Evolutionary conservation across 225 moss, liverwort and hornwort species (phyloP).

Genomic region (Ulota crispa): DNA sequence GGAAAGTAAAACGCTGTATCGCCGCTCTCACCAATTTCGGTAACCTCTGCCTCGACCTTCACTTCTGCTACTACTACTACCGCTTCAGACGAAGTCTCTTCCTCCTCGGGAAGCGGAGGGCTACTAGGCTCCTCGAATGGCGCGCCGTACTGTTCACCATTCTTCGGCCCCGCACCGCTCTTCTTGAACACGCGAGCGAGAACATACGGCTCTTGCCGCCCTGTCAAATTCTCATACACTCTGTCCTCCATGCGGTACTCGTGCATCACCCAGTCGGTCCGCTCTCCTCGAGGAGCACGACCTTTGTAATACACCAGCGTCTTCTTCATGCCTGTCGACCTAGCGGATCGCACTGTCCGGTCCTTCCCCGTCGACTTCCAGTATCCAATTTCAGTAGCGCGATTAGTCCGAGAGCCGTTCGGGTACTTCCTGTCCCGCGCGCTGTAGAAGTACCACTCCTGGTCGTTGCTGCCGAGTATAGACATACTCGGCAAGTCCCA

Average conservation of each 20-base stretch:
- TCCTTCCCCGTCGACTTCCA: conserved; percentile 99
- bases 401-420: conserved; percentile 78
- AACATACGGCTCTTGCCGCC: conserved; percentile 65
- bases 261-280: conserved; percentile 93
- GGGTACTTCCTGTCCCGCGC: conserved; percentile 86
- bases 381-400: conserved; percentile 77
- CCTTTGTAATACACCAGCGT: conserved; percentile 81
- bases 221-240: conserved; percentile 51
- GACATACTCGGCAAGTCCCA: conserved; percentile 81
- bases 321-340: conserved; percentile 74
- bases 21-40: background rate
- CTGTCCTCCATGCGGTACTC: conserved; percentile 85
- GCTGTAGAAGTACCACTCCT: conserved; percentile 90
- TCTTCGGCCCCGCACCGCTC: conserved; percentile 82
- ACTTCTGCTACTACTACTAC: background rate
- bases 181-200: conserved; percentile 87
- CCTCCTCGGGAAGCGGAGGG: conserved; percentile 11
- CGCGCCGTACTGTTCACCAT: conserved; percentile 63
- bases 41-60: conserved; percentile 11
- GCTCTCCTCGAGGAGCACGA: conserved; percentile 67
- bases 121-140: conserved; percentile 44
- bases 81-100: background rate
- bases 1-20: background rate
- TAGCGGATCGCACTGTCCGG: conserved; percentile 47
- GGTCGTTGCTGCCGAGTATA: conserved; percentile 45